Conservation (phyloP, 306 rosid genomes). For the Senna siamea region DNA sequence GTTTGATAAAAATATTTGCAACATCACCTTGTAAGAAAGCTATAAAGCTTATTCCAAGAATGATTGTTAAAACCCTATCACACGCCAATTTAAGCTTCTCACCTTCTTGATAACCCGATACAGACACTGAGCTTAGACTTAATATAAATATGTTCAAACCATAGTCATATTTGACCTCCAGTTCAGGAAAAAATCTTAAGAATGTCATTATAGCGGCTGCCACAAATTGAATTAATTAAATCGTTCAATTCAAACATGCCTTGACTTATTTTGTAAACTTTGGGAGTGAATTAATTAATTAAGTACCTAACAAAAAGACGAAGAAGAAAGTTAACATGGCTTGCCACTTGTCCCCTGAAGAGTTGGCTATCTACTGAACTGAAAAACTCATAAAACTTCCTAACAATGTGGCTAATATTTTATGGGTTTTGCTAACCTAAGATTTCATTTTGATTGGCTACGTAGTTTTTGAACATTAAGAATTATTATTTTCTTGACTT, state of each 20-base stretch:
- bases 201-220: conserved; percentile 58
- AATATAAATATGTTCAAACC: conserved; percentile 66
- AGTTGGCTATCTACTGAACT: conserved; percentile 18
- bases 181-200: conserved; percentile 57
- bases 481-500: too few relatives aligned
- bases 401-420: conserved; percentile 39
- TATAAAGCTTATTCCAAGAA: conserved; percentile 58
- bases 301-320: conserved; percentile 37
- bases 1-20: too few relatives aligned
- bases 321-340: conserved; percentile 23
- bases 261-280: too few relatives aligned
- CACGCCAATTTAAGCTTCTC: too few relatives aligned
- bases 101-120: conserved; percentile 52
- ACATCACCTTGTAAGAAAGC: too few relatives aligned
- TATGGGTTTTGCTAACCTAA: too few relatives aligned
- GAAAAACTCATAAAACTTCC: conserved; percentile 40
- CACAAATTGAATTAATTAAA: not conserved
- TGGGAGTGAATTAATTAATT: too few relatives aligned
- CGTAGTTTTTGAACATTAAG: too few relatives aligned
- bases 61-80: conserved; percentile 64
- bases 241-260: too few relatives aligned
- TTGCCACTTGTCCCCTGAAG: conserved; percentile 30
- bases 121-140: conserved; percentile 61
- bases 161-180: conserved; percentile 75
- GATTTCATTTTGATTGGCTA: too few relatives aligned